phyloP scores from a whole-genome alignment of 495 filamentous ascomycete species.

The Talaromyces ruber region DNA sequence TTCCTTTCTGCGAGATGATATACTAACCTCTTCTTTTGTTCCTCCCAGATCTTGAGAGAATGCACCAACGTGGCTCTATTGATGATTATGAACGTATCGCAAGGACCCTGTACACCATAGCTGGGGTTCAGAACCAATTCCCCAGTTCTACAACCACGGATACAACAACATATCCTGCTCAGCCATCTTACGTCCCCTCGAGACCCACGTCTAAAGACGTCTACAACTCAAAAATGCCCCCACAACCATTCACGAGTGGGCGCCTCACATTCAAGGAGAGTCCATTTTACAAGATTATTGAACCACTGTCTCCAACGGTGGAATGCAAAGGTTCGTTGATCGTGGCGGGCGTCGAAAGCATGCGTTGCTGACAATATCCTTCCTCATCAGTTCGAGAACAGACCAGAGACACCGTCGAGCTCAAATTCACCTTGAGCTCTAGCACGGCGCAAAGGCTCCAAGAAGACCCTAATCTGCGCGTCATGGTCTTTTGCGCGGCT shows the following conservation, averaged over 20 bases:
- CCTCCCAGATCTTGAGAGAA: constrained; percentile 25
- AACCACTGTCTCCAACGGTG: constrained; percentile 50
- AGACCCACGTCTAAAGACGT: constrained; percentile 18
- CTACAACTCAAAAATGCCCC: constrained; percentile 19
- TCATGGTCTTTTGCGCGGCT: constrained; percentile 78
- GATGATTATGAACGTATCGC: constrained; percentile 25
- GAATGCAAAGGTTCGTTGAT: constrained; percentile 57
- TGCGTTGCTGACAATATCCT: constrained; percentile 12
- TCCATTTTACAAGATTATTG: constrained; percentile 63
- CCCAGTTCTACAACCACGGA: neutral
- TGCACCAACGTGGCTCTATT: constrained; percentile 22
- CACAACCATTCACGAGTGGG: constrained; percentile 26
- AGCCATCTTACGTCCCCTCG: constrained; percentile 12
- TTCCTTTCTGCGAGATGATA: neutral
- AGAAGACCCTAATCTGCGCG: constrained; percentile 43
- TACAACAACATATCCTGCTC: constrained; percentile 9
- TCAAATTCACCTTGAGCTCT: constrained; percentile 43
- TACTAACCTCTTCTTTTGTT: neutral
- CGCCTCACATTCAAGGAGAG: constrained; percentile 58
- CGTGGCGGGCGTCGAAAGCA: neutral
- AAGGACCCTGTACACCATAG: constrained; percentile 18
- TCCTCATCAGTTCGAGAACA: constrained; percentile 36
- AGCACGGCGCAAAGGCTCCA: constrained; percentile 39
- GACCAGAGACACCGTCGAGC: constrained; percentile 42
- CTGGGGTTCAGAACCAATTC: neutral